phyloP scores from a whole-genome alignment of 306 rosid species.

The Trichosanthes truncata region DNA sequence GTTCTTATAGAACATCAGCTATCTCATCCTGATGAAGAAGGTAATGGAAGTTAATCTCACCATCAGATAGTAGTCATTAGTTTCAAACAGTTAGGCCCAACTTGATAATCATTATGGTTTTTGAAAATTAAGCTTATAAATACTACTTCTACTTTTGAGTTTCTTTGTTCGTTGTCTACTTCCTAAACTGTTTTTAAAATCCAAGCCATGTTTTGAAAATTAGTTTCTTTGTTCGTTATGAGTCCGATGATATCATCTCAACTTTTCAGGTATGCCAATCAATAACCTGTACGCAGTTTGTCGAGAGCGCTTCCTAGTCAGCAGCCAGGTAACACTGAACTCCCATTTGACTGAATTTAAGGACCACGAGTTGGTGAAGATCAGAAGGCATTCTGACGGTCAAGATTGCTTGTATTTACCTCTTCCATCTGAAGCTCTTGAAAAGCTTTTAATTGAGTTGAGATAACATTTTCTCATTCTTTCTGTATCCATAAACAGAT shows the following conservation, averaged over 20 bases:
- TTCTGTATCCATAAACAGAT: not conserved
- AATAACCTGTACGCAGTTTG: constrained; percentile 53
- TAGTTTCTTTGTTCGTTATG: too few species aligned
- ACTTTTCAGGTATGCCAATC: constrained; percentile 61
- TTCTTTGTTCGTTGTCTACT: too few species aligned
- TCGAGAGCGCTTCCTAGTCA: constrained; percentile 77
- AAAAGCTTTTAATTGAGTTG: constrained; percentile 49
- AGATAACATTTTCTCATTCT: constrained; percentile 9
- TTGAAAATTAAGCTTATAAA: too few species aligned
- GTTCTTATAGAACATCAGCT: constrained; percentile 80
- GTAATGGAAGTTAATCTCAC: constrained; percentile 18
- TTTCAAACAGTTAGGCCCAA: not conserved
- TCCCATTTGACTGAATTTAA: constrained; percentile 87
- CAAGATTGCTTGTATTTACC: constrained; percentile 71
- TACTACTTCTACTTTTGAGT: too few species aligned
- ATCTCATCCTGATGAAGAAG: constrained; percentile 75
- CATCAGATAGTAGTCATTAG: not conserved
- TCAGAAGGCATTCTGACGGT: constrained; percentile 72
- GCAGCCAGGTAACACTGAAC: constrained; percentile 71
- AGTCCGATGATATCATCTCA: not conserved
- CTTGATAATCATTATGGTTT: too few species aligned
- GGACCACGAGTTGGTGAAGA: constrained; percentile 88
- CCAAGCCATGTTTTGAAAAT: too few species aligned
- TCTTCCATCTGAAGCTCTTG: constrained; percentile 64
- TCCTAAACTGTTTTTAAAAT: too few species aligned